phyloP scores from a whole-genome alignment of 2,329 filamentous ascomycete species.

The Colletotrichum filicis region DNA sequence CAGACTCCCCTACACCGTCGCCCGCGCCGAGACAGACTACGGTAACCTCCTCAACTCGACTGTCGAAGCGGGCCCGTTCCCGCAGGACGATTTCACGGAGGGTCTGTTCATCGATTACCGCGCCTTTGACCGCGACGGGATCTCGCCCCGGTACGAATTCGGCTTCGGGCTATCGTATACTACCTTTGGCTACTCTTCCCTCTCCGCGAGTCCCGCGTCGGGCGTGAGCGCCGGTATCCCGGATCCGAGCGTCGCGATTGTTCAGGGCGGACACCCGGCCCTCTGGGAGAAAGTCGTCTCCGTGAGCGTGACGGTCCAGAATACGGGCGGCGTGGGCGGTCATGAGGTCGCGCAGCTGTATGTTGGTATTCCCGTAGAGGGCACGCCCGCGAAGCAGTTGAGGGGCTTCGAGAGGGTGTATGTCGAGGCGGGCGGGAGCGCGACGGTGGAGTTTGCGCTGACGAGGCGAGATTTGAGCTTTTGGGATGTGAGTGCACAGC shows the following conservation, averaged over 20 bases:
- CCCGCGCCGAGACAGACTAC: constrained; percentile 74
- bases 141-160: constrained; percentile 80
- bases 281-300: constrained; percentile 58
- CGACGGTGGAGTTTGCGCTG: constrained; percentile 52
- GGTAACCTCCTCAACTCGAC: constrained; percentile 74
- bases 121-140: constrained; percentile 78
- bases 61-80: constrained; percentile 59
- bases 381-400: constrained; percentile 49
- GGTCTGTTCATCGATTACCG: constrained; percentile 86
- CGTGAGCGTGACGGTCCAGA: constrained; percentile 52
- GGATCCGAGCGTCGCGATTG: constrained; percentile 51
- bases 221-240: constrained; percentile 40
- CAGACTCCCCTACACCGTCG: constrained; percentile 80
- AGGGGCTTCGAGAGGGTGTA: constrained; percentile 61
- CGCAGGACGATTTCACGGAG: constrained; percentile 82
- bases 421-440: constrained; percentile 49
- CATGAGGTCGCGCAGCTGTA: constrained; percentile 59
- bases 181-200: constrained; percentile 64
- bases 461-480: constrained; percentile 61
- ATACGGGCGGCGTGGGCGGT: constrained; percentile 53
- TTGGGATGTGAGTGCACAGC: constrained; percentile 59
- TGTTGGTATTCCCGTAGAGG: constrained; percentile 41
- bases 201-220: constrained; percentile 38
- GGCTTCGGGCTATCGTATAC: constrained; percentile 84
- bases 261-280: constrained; percentile 55